Base-by-base conservation (phyloP, 2,329 filamentous ascomycete species). In the Lachnellula suecica region DNA sequence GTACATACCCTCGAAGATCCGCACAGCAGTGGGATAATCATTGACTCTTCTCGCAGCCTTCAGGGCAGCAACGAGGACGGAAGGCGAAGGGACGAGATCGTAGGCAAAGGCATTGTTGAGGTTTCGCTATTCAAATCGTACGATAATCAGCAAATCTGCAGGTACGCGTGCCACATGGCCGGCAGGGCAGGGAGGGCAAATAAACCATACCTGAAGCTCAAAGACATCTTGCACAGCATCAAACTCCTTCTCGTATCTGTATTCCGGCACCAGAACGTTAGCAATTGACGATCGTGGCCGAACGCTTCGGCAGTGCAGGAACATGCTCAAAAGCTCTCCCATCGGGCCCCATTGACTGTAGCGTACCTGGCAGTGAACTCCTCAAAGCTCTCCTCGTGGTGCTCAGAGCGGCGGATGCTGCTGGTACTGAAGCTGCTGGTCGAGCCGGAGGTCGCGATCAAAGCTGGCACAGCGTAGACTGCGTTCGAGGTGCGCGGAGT, bases 31-130 rank as follows among this genome's bases (percentile, higher is more conserved):
- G 63, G 94, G 94, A 80, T 87, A 97, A 81, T 99, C 94, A 76
- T 99, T 97, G 72, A 99, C 94, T 74, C 94, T 84, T 74, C 94
- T 84, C 64, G 94, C 94, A 66, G 94, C 94, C 77, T 88, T 91
- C 68, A 99, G 84, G 61, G 94, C 94, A 67, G 94, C 92, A 67
- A 84, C 84, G 74, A 97, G 83, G 71, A 99, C 94, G 65, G 89
- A 85, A 61, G 93, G 86, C 41, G 93, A 94, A 70, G 95, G 94
- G 63, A 99, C 94, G 69, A 99, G 88, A 86, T 99, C 94, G 87
- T 99, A 99, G 71, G 94, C 94, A 78, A 99, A 99, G 72, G 91
- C 93, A 80, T 99, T 99, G 87, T 99, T 99, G 71, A 96, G 82
- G 81, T 96, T 96, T 75, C 91, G 89, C 83, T 91, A 70, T 61